A percentile compares a stretch with the other conserved stretches of the same genome.
Evolutionary conservation across 108 stramenopile genomes (phyloP).

Genomic region (Phaeodactylum tricornutum): DNA sequence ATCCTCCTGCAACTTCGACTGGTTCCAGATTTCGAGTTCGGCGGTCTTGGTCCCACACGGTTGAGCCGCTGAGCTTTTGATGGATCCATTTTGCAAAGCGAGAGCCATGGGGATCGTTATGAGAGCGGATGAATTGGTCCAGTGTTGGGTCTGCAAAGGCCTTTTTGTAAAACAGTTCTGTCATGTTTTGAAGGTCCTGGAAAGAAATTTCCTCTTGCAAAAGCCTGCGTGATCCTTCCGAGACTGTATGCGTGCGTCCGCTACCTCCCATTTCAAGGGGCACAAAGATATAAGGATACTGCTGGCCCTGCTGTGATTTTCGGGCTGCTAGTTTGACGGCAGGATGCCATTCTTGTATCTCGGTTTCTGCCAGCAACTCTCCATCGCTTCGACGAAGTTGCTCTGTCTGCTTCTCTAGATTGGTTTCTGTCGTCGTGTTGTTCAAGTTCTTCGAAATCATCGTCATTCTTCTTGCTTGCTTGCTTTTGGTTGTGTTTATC

Average conservation of each 20-base stretch:
- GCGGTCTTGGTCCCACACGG: conserved; percentile 53
- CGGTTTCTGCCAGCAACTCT: too few species aligned
- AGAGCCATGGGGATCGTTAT: conserved; percentile 46
- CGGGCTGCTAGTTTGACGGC: too few species aligned
- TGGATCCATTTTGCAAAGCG: conserved; percentile 69
- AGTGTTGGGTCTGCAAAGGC: conserved; percentile 50
- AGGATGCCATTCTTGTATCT: too few species aligned
- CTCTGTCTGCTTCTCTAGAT: too few species aligned
- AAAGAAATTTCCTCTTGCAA: conserved; percentile 34
- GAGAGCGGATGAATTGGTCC: conserved; percentile 54
- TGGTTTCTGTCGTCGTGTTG: too few species aligned
- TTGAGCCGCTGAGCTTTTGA: conserved; percentile 50
- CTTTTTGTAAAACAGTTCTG: conserved; percentile 36
- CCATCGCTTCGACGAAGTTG: too few species aligned
- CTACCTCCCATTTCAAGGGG: conserved; percentile 35
- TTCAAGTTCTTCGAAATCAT: too few species aligned
- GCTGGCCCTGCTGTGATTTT: neutral
- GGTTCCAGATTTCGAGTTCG: conserved; percentile 9
- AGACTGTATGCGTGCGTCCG: conserved; percentile 26
- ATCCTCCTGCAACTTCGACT: conserved; percentile 1
- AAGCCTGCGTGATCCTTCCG: conserved; percentile 19
- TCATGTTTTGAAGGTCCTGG: conserved; percentile 34
- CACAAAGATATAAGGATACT: conserved; percentile 25
- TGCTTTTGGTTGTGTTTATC: too few species aligned
- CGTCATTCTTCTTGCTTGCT: too few species aligned